phyloP scores from a whole-genome alignment of 2,329 filamentous ascomycete species.

The Fusarium sacchari region DNA sequence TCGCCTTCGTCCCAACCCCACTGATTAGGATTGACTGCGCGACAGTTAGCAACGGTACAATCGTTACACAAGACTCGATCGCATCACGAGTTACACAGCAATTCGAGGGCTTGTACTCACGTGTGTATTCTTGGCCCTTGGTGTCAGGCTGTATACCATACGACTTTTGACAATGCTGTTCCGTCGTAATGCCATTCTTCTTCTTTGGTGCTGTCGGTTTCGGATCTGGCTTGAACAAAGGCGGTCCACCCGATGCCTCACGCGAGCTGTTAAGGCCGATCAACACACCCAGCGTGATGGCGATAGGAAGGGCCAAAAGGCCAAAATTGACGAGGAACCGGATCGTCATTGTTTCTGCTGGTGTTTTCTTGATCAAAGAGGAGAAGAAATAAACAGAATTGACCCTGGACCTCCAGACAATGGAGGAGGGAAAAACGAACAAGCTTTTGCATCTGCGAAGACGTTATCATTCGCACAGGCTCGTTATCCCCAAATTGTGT shows the following conservation, averaged over 20 bases:
- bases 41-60: conserved; percentile 17
- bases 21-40: conserved; percentile 66
- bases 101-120: conserved; percentile 48
- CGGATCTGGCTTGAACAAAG: conserved; percentile 52
- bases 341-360: conserved; percentile 47
- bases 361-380: neutral
- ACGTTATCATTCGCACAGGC: conserved; percentile 19
- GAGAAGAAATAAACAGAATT: neutral
- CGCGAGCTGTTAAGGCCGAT: conserved; percentile 60
- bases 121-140: conserved; percentile 57
- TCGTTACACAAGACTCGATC: conserved; percentile 3
- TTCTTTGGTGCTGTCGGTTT: conserved; percentile 29
- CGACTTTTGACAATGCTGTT: conserved; percentile 40
- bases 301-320: conserved; percentile 61
- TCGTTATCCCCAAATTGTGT: neutral
- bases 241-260: conserved; percentile 53
- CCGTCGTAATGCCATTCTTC: conserved; percentile 35
- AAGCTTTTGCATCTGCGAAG: conserved; percentile 9
- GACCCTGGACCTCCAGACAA: neutral
- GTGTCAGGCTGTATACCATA: conserved; percentile 57
- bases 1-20: conserved; percentile 57
- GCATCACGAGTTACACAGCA: neutral
- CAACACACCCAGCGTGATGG: conserved; percentile 59
- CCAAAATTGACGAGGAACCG: conserved; percentile 60
- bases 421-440: conserved; percentile 6